Evolutionary conservation across 805 yeast genomes (phyloP).

Genomic region (Wickerhamiella australiensis): DNA sequence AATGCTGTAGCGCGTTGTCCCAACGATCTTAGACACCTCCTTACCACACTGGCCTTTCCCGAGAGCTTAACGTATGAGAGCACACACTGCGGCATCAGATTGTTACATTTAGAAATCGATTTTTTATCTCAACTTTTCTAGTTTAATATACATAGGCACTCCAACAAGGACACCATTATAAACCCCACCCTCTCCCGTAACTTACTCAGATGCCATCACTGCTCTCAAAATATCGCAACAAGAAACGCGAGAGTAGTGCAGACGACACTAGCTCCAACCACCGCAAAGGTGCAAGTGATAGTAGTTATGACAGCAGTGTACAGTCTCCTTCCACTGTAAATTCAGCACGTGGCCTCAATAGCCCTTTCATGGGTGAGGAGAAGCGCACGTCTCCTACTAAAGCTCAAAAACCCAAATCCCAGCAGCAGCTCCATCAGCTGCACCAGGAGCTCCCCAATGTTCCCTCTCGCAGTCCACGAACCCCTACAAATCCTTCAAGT

Average conservation of each 20-base stretch:
- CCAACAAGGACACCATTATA: neutral
- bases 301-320: conserved; percentile 7
- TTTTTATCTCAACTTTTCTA: neutral
- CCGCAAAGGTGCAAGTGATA: conserved; percentile 9
- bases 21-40: neutral
- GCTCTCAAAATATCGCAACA: conserved; percentile 18
- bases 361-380: conserved; percentile 12
- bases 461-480: neutral
- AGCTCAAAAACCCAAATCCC: neutral
- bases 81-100: neutral
- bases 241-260: conserved; percentile 21
- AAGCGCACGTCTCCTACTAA: conserved; percentile 6
- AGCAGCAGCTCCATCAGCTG: neutral
- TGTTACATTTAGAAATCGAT: neutral
- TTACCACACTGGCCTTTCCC: neutral
- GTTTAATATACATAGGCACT: neutral
- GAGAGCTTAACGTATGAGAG: neutral
- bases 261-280: conserved; percentile 10
- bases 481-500: neutral
- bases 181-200: neutral
- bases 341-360: conserved; percentile 9
- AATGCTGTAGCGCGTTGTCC: neutral
- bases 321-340: conserved; percentile 5
- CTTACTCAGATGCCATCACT: conserved; percentile 16
- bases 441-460: conserved; percentile 1